Evolutionary conservation across 768 basidiomycete genomes (phyloP), one percentile per base, ranked within the genome.

Genomic region (Termitomyces sp.): DNA sequence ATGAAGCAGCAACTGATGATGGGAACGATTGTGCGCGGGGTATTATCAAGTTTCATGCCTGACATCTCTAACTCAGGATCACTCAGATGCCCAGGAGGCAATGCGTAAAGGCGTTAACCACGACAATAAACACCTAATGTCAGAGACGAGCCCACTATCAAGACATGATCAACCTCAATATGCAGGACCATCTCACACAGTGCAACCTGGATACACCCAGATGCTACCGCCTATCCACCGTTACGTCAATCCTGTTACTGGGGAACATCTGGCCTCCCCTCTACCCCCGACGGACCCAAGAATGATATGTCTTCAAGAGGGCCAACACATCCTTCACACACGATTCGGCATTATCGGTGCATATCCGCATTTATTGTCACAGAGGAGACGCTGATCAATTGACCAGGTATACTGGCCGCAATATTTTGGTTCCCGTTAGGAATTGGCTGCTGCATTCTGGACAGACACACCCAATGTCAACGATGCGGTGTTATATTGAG

Each of bases 401-500:
- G 38, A 51, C 28, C 60, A 91, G 90, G 91, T 55, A 70, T 93
- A 33, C 71, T 94, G n/a, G 88, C 88, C 8, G 91, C 92, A 4
- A 72, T 94, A 26, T 74, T 93, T 58, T 93, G 90, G 91, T 94
- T 94, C 74, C 92, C 92, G 3, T 70, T 92, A 0, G 92, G 92
- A 5, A 78, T 94, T 40, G 89, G 84, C 2, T 72, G 88, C 5
- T 94, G 92, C 65, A 70, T 93, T 9, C 75, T 94, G 26, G 92
- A 94, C 68, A 79, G 87, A 45, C 73, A 77, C 51, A 86, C 89
- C 30, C 79, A 76, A 60, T 94, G 91, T 70, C 69, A 66, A 18
- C 77, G 80, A 4, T 83, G 82, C 45, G 80, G 80, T 2, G 58
- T 67, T 3, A 60, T 72, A 3, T 72, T 82, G 28, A 75, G 77